These are phyloP conservation scores for Xerocomus minutiporus DNA, from an alignment of 1,284 basidiomycete species.

Conservation along the genomic window DNA sequence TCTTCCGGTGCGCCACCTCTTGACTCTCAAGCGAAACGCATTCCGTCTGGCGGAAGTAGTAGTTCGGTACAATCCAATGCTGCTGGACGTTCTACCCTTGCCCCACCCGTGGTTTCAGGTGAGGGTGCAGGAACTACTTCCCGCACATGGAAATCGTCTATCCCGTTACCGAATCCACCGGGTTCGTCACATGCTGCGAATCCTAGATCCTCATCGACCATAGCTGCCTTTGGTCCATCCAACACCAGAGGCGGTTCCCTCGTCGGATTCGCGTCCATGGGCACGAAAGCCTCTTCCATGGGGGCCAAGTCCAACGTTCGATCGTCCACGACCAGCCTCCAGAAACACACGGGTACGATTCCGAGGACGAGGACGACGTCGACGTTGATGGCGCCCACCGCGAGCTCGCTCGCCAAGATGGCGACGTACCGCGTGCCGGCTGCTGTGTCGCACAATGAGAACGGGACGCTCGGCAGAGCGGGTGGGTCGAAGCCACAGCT, in stretches of 20 bases:
- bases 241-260: conserved; percentile 27
- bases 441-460: conserved; percentile 10
- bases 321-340: conserved; percentile 11
- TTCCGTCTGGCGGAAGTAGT: conserved; percentile 16
- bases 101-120: conserved; percentile 10
- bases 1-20: conserved; percentile 19
- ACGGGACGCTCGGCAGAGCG: conserved; percentile 11
- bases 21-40: conserved; percentile 15
- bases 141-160: conserved; percentile 19
- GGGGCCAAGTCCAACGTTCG: conserved; percentile 31
- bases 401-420: conserved; percentile 68
- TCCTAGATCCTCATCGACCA: conserved; percentile 16
- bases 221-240: conserved; percentile 17
- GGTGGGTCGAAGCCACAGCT: conserved; percentile 20
- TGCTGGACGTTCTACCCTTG: conserved; percentile 15
- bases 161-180: conserved; percentile 18
- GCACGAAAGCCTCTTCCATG: conserved; percentile 31
- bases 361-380: conserved; percentile 37
- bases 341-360: conserved; percentile 13
- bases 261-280: conserved; percentile 35
- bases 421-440: conserved; percentile 15
- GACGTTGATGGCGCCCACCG: conserved; percentile 66
- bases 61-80: conserved; percentile 1
- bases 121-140: conserved; percentile 8
- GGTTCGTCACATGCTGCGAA: conserved; percentile 5